Conservation (phyloP, 2,329 filamentous ascomycete genomes). For the Periconia macrospinosa region DNA sequence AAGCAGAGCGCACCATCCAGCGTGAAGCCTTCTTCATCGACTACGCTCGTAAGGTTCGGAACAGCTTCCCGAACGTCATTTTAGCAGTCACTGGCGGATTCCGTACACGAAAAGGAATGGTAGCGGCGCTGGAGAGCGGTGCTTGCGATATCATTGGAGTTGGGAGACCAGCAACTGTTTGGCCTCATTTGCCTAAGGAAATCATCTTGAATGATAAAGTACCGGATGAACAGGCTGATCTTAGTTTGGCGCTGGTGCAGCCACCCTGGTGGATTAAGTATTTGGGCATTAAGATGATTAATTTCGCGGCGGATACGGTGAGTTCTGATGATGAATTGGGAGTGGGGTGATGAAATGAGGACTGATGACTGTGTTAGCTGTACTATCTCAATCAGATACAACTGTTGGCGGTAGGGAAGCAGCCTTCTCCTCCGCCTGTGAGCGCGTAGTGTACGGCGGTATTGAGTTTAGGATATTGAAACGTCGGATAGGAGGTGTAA, state of each 20-base stretch:
- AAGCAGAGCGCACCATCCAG: slow-evolving; percentile 47
- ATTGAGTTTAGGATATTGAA: too few species aligned
- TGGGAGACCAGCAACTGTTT: slow-evolving; percentile 9
- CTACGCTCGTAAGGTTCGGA: slow-evolving; percentile 58
- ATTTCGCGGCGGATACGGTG: not conserved
- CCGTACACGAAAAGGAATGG: slow-evolving; percentile 57
- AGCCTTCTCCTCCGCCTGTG: slow-evolving; percentile 6
- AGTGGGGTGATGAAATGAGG: not conserved
- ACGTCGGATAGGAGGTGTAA: too few species aligned
- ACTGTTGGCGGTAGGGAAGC: slow-evolving; percentile 6
- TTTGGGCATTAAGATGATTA: not conserved
- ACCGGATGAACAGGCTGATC: slow-evolving; percentile 9
- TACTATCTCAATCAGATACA: slow-evolving; percentile 10
- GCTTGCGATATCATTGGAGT: slow-evolving; percentile 15
- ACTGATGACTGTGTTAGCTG: slow-evolving; percentile 7
- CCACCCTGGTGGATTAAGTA: not conserved
- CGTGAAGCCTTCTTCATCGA: slow-evolving; percentile 71
- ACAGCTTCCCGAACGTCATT: slow-evolving; percentile 35
- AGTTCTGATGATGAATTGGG: slow-evolving; percentile 1
- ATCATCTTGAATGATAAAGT: slow-evolving; percentile 14
- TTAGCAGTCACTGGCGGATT: slow-evolving; percentile 62
- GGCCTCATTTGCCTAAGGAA: slow-evolving; percentile 11
- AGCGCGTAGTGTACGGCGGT: slow-evolving; percentile 3
- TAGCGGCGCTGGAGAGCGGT: slow-evolving; percentile 50
- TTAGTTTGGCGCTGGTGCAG: slow-evolving; percentile 1